Conservation (phyloP, 768 basidiomycete species). For the Xerocomus spinulosus region DNA sequence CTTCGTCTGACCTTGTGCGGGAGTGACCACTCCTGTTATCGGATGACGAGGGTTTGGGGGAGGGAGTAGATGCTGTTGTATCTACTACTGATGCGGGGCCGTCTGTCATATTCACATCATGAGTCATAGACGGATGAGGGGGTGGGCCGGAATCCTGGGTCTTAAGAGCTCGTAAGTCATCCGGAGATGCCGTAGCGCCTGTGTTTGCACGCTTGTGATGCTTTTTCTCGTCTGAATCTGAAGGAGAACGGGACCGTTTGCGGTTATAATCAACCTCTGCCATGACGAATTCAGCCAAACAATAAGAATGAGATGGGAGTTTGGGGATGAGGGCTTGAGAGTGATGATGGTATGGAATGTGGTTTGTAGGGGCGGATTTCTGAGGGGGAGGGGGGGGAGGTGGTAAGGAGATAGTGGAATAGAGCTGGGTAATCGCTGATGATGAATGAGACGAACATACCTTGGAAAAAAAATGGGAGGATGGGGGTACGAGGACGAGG, state of each 20-base stretch:
- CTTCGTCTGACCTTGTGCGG: conserved; percentile 33
- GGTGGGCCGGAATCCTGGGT: conserved; percentile 42
- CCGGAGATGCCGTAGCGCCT: conserved; percentile 56
- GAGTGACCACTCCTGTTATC: conserved; percentile 42
- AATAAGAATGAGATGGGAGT: conserved; percentile 35
- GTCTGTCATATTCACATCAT: conserved; percentile 68
- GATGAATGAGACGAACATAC: conserved; percentile 34
- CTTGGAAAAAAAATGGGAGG: conserved; percentile 12
- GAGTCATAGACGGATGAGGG: conserved; percentile 36
- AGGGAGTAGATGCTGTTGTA: conserved; percentile 52
- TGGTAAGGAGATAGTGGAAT: conserved; percentile 53
- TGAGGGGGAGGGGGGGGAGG: conserved; percentile 47
- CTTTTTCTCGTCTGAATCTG: conserved; percentile 76
- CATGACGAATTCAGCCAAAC: conserved; percentile 63
- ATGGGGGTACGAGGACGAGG: neutral
- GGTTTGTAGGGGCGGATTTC: conserved; percentile 43
- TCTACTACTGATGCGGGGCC: conserved; percentile 35
- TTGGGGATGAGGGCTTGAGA: conserved; percentile 43
- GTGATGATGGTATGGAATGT: conserved; percentile 37
- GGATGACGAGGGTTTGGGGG: conserved; percentile 44
- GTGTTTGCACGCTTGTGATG: conserved; percentile 81
- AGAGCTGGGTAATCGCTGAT: conserved; percentile 47
- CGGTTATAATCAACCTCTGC: conserved; percentile 82
- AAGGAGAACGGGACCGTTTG: conserved; percentile 84
- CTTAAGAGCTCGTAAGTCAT: conserved; percentile 53